These are phyloP conservation scores for Mycena sp. DNA, from an alignment of 1,284 basidiomycete species.

Conservation along the genomic window DNA sequence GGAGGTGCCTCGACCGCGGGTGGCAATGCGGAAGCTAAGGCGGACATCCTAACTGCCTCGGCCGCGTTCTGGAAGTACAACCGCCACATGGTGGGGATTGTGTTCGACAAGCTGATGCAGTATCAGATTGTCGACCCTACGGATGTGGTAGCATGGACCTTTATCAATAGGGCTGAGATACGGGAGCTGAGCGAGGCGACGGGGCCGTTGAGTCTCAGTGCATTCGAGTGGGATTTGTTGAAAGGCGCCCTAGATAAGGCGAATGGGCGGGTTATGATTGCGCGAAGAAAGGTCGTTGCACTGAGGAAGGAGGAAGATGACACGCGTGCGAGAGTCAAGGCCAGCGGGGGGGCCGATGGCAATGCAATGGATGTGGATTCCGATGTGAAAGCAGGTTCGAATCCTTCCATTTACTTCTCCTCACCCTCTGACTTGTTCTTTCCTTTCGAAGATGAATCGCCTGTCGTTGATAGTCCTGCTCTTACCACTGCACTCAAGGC, in stretches of 20 bases:
- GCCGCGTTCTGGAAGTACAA: constrained; percentile 84
- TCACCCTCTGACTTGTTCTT: neutral
- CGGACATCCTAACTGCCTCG: constrained; percentile 76
- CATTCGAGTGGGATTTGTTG: constrained; percentile 85
- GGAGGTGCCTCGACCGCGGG: constrained; percentile 50
- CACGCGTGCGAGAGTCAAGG: constrained; percentile 77
- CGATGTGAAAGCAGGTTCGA: constrained; percentile 64
- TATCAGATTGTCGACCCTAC: constrained; percentile 97
- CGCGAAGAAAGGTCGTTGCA: constrained; percentile 74
- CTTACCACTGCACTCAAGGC: constrained; percentile 77
- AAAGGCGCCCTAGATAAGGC: constrained; percentile 88
- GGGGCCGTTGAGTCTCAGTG: constrained; percentile 57
- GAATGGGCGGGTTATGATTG: constrained; percentile 83
- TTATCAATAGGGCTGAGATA: constrained; percentile 57
- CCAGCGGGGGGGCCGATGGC: constrained; percentile 53
- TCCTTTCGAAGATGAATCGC: constrained; percentile 52
- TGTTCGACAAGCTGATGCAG: constrained; percentile 98
- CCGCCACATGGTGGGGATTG: constrained; percentile 87
- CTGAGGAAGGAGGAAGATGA: constrained; percentile 91
- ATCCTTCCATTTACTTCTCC: neutral
- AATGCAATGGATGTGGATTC: constrained; percentile 76
- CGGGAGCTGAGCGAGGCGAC: constrained; percentile 37
- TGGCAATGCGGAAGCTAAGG: constrained; percentile 65
- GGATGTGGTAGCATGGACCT: constrained; percentile 91
- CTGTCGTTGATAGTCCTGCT: constrained; percentile 68